Base-by-base conservation (phyloP, 352 stramenopile species). In the Pythium guiyangense region DNA sequence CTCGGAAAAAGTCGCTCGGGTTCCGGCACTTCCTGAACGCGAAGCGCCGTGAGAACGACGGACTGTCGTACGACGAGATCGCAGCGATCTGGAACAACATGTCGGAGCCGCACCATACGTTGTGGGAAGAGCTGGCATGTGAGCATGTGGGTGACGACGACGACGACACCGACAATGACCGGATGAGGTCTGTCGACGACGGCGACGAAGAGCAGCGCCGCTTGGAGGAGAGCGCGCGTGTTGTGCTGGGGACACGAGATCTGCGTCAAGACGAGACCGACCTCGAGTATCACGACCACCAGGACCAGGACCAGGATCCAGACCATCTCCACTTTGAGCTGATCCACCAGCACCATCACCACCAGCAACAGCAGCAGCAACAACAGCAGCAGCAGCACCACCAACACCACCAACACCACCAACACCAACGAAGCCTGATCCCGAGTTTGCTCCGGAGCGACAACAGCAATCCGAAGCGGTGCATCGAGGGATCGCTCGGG, bases 1-100 rank as follows among this genome's bases (percentile, higher is more conserved):
- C 25, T 27, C 20, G 43, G 4, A 49, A 54, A n/a, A 45, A 72
- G 8, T 73, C 68, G n/a, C 35, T 55, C 22, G 68, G 63, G 3
- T 81, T 76, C 51, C 55, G 50, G 10, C 66, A 67, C 54, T 81
- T 79, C 56, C 49, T 73, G n/a, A 57, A 62, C 31, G 55, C 52
- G 14, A 76, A 71, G 52, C 53, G 60, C 29, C 63, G 63, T 17
- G 69, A 71, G 35, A 68, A 67, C 44, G 53, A 70, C 1, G 58
- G 48, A 1, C 25, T 71, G 29, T 66, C 70, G 8, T 37, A 52
- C 37, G 52, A 71, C 25, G 69, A 76, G 45, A 60, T 69, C 35
- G 54, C 54, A 20, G 59, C 64, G n/a, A 63, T 74, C 14, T 79
- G 72, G 69, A 52, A 45, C 31, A 56, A 52, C 39, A 74, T 79